Evolutionary conservation across 495 filamentous ascomycete species (phyloP), one percentile per base, ranked within the genome.

Genomic region (Jackrogersella multiformis): DNA sequence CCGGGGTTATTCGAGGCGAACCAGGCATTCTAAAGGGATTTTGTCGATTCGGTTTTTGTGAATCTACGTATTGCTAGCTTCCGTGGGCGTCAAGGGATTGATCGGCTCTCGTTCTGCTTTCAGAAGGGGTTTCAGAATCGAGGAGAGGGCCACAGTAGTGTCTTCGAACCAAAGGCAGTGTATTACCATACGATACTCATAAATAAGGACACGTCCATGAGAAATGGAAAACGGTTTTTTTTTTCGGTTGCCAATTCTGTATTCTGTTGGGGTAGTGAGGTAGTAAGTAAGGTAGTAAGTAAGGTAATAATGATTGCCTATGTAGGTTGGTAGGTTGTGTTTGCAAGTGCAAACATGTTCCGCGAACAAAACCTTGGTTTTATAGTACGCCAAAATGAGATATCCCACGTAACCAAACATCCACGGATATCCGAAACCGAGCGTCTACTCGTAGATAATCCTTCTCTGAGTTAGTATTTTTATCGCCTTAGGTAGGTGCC

Each of bases 81-180:
- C 44, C 32, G 48, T 56, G 49, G 66, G 66, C 66, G 66, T 69
- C 56, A 61, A 38, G 44, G 61, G 23, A 51, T n/a, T n/a, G n/a
- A 34, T 45, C 35, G 13, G 42, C 15, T 24, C 38, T 52, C 38
- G 34, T 21, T 42, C 26, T 55, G 8, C 8, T 0, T 56, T 63
- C 28, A 42, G 42, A 57, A 51, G 30, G 35, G 28, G 36, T 66
- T 48, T 41, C 48, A 36, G n/a, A 36, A 8, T 39, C 5, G 23
- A 59, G 35, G 57, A n/a, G 34, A 32, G 42, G 20, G 20, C 6
- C 28, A 16, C 21, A 26, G 34, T 60, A 48, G 46, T 55, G 55
- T 36, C 24, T 53, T 55, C 13, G 34, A 55, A 36, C 15, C 32
- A 42, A 54, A 52, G 53, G 36, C 56, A 23, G 39, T 69, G 66